Base-by-base conservation (phyloP, 495 filamentous ascomycete genomes). In the Aspergillus bridgeri region DNA sequence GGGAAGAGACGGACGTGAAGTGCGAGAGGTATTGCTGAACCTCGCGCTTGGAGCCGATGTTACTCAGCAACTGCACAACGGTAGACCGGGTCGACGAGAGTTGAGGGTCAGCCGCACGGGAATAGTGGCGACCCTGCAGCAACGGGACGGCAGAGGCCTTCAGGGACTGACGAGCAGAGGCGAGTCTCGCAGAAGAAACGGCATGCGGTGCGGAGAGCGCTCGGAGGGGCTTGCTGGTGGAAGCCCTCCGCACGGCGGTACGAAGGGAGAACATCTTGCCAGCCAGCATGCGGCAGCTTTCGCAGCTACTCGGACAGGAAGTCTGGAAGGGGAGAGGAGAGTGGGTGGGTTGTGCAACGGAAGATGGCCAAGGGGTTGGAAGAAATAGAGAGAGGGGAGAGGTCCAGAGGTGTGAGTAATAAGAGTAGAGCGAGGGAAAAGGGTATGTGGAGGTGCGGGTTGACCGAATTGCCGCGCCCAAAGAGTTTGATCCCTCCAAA, bases 21-120 rank as follows among this genome's bases (percentile, higher is more conserved):
- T 97, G 92, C 50, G 93, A 95, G 53, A 98, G 86, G 76, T 98
- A 98, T 69, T 98, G 95, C 79, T 98, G 90, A 42, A 96, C 92
- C 76, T 98, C 94, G 52, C 94, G 83, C 82, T 96, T 97, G 49
- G 92, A 96, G 46, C 91, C 92, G 65, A 98, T 94, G 69, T 95
- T 96, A 78, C 91, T 96, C 56, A 98, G 81, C 57, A 97, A 79
- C 75, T 96, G 92, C 59, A 97, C 86, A 43, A 98, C 92, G 54
- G 95, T 96, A 24, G 86, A 87, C 56, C 94, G 86, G 44, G 92
- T 96, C 17, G 80, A 79, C 42, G 77, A 80, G 20, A 82, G 65
- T 51, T 79, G 69, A 57, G 77, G 62, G 46, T 81, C 79, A 8
- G 74, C 51, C 6, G 75, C 66, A 45, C 79, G 79, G 33, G 79